Conservation (phyloP, 2,329 filamentous ascomycete genomes). For the Rachicladosporium sp. region DNA sequence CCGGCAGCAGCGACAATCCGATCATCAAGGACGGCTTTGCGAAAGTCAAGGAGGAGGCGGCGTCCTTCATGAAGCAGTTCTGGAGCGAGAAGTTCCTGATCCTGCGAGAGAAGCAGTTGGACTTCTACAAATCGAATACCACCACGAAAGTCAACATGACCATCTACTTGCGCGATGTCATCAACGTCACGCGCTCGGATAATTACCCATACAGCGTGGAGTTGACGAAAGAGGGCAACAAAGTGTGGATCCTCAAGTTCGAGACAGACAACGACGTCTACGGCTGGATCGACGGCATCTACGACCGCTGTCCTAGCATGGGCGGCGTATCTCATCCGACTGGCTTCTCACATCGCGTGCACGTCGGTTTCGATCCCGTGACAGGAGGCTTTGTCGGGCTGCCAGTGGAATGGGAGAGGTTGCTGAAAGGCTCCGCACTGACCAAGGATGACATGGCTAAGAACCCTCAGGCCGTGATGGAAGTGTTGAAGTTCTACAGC, state of each 20-base stretch:
- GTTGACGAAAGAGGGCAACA: slow-evolving; percentile 77
- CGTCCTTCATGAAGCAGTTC: slow-evolving; percentile 44
- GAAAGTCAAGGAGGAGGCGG: slow-evolving; percentile 78
- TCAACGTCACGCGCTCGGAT: slow-evolving; percentile 82
- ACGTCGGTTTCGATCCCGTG: slow-evolving; percentile 92
- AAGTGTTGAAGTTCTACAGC: slow-evolving; percentile 75
- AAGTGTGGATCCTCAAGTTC: slow-evolving; percentile 81
- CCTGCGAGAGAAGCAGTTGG: slow-evolving; percentile 80
- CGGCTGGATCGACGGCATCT: slow-evolving; percentile 97
- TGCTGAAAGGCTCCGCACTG: slow-evolving; percentile 90
- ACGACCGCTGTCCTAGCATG: slow-evolving; percentile 92
- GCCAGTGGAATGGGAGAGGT: slow-evolving; percentile 91
- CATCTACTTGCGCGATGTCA: slow-evolving; percentile 74
- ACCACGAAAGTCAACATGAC: slow-evolving; percentile 72
- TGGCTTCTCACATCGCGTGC: slow-evolving; percentile 93
- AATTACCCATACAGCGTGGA: slow-evolving; percentile 87
- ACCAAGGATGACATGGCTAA: slow-evolving; percentile 98
- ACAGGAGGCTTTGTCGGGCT: slow-evolving; percentile 91
- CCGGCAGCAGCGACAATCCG: slow-evolving; percentile 24
- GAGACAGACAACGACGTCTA: slow-evolving; percentile 95
- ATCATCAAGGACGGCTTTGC: slow-evolving; percentile 57
- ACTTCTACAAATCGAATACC: slow-evolving; percentile 86
- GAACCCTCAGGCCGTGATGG: slow-evolving; percentile 64
- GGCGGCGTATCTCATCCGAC: slow-evolving; percentile 96
- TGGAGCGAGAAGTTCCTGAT: slow-evolving; percentile 92